Evolutionary conservation across 163 green algal genomes (phyloP), one percentile per base, ranked within the genome.

Genomic region (Scenedesmus sp.): DNA sequence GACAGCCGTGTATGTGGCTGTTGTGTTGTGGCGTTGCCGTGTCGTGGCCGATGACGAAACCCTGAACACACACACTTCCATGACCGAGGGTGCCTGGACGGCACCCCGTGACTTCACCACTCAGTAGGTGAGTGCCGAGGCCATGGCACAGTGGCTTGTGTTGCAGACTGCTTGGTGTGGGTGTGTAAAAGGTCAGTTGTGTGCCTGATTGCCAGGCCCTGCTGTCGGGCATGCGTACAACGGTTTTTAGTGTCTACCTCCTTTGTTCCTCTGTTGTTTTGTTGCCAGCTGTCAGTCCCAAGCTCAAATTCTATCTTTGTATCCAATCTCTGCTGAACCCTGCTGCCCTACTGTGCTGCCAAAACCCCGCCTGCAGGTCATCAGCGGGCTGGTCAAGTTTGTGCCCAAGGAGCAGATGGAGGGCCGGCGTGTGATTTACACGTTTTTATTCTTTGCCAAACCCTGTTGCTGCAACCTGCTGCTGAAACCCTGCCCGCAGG

Each of bases 361-460:
- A 46, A 46, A 46, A 46, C 34, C 34, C 34, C 34, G 34, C 18
- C 52, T 66, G 82, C 95, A 97, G 93, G 94, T 99, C 59, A 97
- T 99, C 74, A 97, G 87, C 15, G 98, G 98, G 3, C 95, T 99
- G 56, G 97, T 99, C 4, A 99, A 99, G 84, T 98, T 98, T 94
- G 95, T 99, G 23, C 92, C 97, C 0, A 77, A 96, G 79, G 97
- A 98, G 77, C n/a, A 96, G 67, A 99, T 99, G 97, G 88, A 97
- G 87, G 94, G 95, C n/a, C 82, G 96, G 13, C 90, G 89, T 12
- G 98, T 99, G 73, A 23, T 79, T 79, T 79, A 8, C 70, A 16
- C 6, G 15, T 34, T 7, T 7, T 18, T 73, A 73, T 8, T 0
- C 59, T 64, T 8, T n/a, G 67, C 67, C 67, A n/a, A 79, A n/a